These are phyloP conservation scores for Angophora floribunda DNA, from an alignment of 345 rosid genomes.

Conservation along the genomic window DNA sequence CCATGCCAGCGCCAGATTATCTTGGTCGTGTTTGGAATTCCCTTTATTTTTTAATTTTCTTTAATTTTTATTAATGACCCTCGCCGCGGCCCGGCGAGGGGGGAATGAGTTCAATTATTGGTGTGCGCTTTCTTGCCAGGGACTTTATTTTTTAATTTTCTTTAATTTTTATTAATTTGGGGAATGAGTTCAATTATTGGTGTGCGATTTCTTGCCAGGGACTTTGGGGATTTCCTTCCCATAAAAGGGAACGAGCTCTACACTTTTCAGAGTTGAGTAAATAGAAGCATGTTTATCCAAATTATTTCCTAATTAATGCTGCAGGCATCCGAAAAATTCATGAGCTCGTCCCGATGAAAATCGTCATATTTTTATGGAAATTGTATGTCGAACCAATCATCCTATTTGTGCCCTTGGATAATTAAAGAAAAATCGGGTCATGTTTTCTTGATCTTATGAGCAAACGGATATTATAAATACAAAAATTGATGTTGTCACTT, in stretches of 20 bases:
- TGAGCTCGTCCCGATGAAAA: not conserved
- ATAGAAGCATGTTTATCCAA: not conserved
- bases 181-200: not conserved
- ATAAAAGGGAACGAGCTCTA: not conserved
- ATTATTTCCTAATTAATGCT: too few relatives aligned
- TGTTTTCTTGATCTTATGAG: too few relatives aligned
- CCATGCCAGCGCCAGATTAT: not conserved
- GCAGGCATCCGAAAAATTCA: too few relatives aligned
- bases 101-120: not conserved
- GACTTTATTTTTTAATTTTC: not conserved
- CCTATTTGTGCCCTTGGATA: accelerated
- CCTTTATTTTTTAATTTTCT: not conserved
- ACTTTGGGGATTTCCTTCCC: not conserved
- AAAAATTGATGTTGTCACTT: not conserved
- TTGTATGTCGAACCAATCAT: not conserved
- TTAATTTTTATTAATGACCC: too few relatives aligned
- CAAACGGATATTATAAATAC: too few relatives aligned
- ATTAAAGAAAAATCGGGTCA: not conserved
- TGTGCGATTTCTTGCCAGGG: not conserved
- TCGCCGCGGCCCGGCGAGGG: too few relatives aligned
- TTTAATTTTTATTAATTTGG: not conserved
- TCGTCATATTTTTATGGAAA: accelerated
- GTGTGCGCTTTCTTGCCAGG: not conserved
- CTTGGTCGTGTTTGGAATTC: not conserved
- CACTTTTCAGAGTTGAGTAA: not conserved